These are phyloP conservation scores for Pulicaria dysenterica DNA, from an alignment of 129 eudicot genomes.

Conservation along the genomic window DNA sequence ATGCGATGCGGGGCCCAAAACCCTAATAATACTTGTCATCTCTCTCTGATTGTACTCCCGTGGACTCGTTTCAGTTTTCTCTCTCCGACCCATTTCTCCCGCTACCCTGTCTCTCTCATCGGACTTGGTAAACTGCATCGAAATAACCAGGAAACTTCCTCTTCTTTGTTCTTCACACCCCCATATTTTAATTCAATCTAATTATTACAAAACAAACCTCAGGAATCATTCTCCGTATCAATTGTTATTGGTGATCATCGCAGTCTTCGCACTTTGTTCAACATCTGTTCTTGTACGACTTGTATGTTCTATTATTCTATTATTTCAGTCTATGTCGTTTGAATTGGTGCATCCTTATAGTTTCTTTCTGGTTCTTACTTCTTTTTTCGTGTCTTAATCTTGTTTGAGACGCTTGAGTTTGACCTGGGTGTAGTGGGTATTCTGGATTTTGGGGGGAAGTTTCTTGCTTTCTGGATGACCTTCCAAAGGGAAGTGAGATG, in stretches of 20 bases:
- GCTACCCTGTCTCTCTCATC: conserved; percentile 21
- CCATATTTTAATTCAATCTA: conserved; percentile 5
- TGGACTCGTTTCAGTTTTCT: conserved; percentile 21
- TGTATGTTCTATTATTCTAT: conserved; percentile 5
- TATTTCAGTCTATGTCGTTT: neutral
- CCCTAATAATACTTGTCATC: neutral
- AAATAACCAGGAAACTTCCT: conserved; percentile 37
- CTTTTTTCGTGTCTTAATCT: neutral
- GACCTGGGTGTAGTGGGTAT: conserved; percentile 10
- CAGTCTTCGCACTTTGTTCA: conserved; percentile 21
- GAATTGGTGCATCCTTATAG: conserved; percentile 8
- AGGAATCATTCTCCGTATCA: conserved; percentile 19
- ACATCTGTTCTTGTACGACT: conserved; percentile 29
- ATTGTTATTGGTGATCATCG: conserved; percentile 19
- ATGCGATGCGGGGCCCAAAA: conserved; percentile 14
- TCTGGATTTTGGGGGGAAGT: conserved; percentile 23
- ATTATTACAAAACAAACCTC: neutral
- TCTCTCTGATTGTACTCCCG: conserved; percentile 7
- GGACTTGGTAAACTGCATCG: conserved; percentile 38
- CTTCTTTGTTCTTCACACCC: neutral
- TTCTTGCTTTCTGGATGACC: neutral
- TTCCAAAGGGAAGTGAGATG: conserved; percentile 9
- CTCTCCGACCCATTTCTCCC: conserved; percentile 38
- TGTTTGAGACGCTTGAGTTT: conserved; percentile 8
- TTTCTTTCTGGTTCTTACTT: conserved; percentile 9